phyloP scores from a whole-genome alignment of 75 land plant genomes.

The Isoetes taiwanensis region DNA sequence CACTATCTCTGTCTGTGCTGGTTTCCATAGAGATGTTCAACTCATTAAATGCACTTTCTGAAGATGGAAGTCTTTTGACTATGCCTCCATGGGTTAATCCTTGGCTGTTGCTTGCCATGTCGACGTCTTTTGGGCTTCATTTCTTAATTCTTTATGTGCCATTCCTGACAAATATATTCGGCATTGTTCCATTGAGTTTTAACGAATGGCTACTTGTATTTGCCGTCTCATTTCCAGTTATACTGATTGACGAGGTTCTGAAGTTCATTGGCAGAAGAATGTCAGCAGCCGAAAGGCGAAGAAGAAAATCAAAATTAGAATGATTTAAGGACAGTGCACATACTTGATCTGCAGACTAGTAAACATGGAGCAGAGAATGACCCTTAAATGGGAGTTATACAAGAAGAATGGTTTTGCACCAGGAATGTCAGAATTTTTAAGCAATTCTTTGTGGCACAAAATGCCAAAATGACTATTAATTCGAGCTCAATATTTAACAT shows the following conservation, averaged over 20 bases:
- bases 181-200: constrained; percentile 67
- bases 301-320: constrained; percentile 31
- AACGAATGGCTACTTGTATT: constrained; percentile 82
- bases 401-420: too few species aligned
- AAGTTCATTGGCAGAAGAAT: constrained; percentile 50
- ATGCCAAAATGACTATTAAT: too few species aligned
- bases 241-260: constrained; percentile 69
- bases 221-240: constrained; percentile 56
- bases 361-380: too few species aligned
- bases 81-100: constrained; percentile 97
- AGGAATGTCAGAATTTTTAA: too few species aligned
- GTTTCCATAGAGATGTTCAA: constrained; percentile 96
- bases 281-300: constrained; percentile 14
- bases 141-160: constrained; percentile 70
- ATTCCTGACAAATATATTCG: constrained; percentile 59
- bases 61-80: constrained; percentile 56
- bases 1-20: constrained; percentile 81
- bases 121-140: constrained; percentile 63
- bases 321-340: too few species aligned
- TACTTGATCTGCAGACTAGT: too few species aligned
- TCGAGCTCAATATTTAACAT: too few species aligned
- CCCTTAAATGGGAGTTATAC: too few species aligned
- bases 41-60: constrained; percentile 82
- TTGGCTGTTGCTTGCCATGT: constrained; percentile 79
- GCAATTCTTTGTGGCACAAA: too few species aligned